A percentile compares a stretch with the other conserved stretches of the same genome.
These are phyloP conservation scores for Cutaneotrichosporon sp. DNA, from an alignment of 1,284 basidiomycete genomes.

Conservation along the genomic window DNA sequence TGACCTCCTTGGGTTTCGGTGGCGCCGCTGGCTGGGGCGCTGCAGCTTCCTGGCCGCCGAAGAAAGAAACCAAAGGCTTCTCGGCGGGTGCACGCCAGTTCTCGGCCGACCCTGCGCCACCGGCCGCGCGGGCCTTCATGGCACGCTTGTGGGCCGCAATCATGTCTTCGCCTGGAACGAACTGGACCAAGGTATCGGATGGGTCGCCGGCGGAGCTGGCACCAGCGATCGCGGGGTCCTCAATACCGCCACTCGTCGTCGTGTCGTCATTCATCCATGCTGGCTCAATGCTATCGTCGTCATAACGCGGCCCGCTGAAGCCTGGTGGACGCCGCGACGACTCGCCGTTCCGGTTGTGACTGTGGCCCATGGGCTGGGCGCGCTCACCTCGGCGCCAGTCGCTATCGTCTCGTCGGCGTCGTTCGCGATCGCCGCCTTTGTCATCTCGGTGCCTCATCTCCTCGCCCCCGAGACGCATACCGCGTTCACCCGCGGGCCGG, in stretches of 20 bases:
- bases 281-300: conserved; percentile 37
- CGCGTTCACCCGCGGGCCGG: conserved; percentile 17
- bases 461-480: conserved; percentile 27
- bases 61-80: conserved; percentile 32
- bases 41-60: conserved; percentile 16
- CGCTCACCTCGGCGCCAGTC: conserved; percentile 6
- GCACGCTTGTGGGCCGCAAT: conserved; percentile 41
- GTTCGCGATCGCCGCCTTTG: conserved; percentile 18
- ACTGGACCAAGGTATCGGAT: conserved; percentile 23
- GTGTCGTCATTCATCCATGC: conserved; percentile 43
- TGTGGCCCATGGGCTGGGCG: neutral
- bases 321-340: conserved; percentile 7
- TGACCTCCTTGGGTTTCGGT: conserved; percentile 34
- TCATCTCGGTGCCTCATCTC: conserved; percentile 17
- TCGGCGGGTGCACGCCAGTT: conserved; percentile 21
- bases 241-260: conserved; percentile 5
- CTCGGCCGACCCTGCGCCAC: conserved; percentile 6
- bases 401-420: conserved; percentile 5
- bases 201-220: conserved; percentile 18
- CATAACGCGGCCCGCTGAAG: conserved; percentile 10
- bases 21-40: conserved; percentile 1
- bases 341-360: conserved; percentile 16
- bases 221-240: conserved; percentile 29
- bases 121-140: conserved; percentile 28
- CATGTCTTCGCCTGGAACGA: conserved; percentile 42